phyloP scores from a whole-genome alignment of 2,329 filamentous ascomycete genomes.

The Colletotrichum chlorophyti region DNA sequence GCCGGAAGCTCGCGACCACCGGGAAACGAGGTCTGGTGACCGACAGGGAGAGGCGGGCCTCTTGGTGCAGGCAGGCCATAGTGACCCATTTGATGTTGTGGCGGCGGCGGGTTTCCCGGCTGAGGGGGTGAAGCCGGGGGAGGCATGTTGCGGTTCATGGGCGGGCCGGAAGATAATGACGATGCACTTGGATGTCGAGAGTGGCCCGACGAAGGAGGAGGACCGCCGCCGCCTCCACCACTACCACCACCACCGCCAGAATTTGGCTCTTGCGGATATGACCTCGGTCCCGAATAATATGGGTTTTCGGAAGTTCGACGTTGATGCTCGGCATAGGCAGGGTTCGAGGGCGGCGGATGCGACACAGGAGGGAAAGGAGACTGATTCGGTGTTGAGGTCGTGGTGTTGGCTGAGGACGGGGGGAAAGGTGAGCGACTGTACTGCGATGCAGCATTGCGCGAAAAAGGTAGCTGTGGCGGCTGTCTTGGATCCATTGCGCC shows the following conservation, averaged over 20 bases:
- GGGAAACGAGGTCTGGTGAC: conserved; percentile 52
- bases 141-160: conserved; percentile 52
- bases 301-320: conserved; percentile 52
- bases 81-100: conserved; percentile 40
- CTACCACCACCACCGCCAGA: no score
- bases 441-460: conserved; percentile 35
- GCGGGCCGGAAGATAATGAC: conserved; percentile 46
- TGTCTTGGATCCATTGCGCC: conserved; percentile 43
- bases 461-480: conserved; percentile 40
- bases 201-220: conserved; percentile 42
- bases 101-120: conserved; percentile 40
- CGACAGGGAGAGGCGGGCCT: conserved; percentile 49
- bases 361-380: conserved; percentile 29
- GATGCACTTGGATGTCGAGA: conserved; percentile 53
- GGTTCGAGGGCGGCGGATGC: conserved; percentile 25
- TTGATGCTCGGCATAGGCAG: conserved; percentile 41
- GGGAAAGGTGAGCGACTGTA: conserved; percentile 38
- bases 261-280: conserved; percentile 39
- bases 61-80: conserved; percentile 56
- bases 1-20: conserved; percentile 61
- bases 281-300: conserved; percentile 44
- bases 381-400: conserved; percentile 26
- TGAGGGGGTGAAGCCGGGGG: conserved; percentile 53
- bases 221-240: no score
- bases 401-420: conserved; percentile 10